Percentiles rank a stretch among this genome's conserved stretches.
These are phyloP conservation scores for Physcomitrium patens DNA, from an alignment of 225 moss, liverwort and hornwort species.

Conservation along the genomic window DNA sequence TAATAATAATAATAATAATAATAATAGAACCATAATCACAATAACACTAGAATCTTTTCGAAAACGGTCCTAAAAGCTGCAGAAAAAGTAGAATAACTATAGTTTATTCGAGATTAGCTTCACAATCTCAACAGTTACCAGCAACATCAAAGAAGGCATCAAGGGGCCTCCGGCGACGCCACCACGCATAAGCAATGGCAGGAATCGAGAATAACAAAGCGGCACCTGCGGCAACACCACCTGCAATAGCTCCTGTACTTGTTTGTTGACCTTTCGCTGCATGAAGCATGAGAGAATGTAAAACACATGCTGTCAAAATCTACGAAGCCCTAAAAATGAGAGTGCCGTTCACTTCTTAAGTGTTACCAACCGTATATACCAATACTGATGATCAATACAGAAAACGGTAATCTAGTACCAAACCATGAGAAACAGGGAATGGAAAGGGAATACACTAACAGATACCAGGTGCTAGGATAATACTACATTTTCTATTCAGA, in stretches of 20 bases:
- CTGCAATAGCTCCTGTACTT: slow-evolving; percentile 81
- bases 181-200: slow-evolving; percentile 76
- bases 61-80: slow-evolving; percentile 9
- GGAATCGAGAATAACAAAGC: slow-evolving; percentile 75
- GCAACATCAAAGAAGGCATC: slow-evolving; percentile 97
- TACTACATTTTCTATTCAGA: neutral
- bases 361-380: neutral
- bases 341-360: neutral
- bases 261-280: slow-evolving; percentile 56
- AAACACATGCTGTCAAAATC: slow-evolving; percentile 10
- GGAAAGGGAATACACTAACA: too few relatives aligned
- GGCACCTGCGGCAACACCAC: slow-evolving; percentile 83
- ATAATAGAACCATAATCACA: too few relatives aligned
- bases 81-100: neutral
- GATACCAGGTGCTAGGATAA: neutral
- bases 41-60: too few relatives aligned
- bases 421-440: too few relatives aligned
- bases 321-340: neutral
- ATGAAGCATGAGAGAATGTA: slow-evolving; percentile 18
- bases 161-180: slow-evolving; percentile 69
- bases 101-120: neutral
- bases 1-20: too few relatives aligned
- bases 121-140: slow-evolving; percentile 45
- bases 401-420: neutral
- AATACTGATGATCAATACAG: neutral